These are phyloP conservation scores for Sindora glabra DNA, from an alignment of 306 rosid genomes.

Conservation along the genomic window DNA sequence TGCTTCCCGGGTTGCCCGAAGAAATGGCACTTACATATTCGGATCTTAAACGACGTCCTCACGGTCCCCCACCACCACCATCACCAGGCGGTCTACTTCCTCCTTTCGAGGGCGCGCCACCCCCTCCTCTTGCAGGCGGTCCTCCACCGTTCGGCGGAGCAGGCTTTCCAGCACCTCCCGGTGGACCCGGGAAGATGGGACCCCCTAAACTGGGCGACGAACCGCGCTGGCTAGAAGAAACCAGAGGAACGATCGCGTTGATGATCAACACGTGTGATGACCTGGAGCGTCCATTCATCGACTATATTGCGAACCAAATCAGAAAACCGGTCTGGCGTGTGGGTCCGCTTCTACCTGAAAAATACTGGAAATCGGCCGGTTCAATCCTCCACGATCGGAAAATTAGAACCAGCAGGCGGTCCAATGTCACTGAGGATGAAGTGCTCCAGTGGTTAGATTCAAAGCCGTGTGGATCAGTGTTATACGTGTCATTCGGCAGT, in stretches of 20 bases:
- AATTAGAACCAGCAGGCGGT: slow-evolving; percentile 23
- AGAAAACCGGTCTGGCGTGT: slow-evolving; percentile 56
- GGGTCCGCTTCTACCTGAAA: slow-evolving; percentile 61
- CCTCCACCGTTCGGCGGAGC: background rate
- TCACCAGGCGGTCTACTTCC: background rate
- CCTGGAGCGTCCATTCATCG: slow-evolving; percentile 46
- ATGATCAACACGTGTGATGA: slow-evolving; percentile 72
- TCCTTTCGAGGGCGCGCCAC: background rate
- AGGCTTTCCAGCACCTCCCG: background rate
- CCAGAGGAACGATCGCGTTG: slow-evolving; percentile 8
- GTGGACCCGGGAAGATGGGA: slow-evolving; percentile 19
- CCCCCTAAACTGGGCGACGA: slow-evolving; percentile 26
- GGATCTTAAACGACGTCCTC: slow-evolving; percentile 28
- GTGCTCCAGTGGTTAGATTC: slow-evolving; percentile 51
- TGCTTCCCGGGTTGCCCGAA: slow-evolving; percentile 47
- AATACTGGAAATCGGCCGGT: slow-evolving; percentile 43
- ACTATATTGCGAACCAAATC: slow-evolving; percentile 17
- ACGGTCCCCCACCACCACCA: background rate
- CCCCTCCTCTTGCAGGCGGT: background rate
- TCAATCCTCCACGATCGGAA: slow-evolving; percentile 33
- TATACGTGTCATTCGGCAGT: slow-evolving; percentile 47
- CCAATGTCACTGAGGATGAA: slow-evolving; percentile 39
- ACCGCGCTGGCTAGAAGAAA: slow-evolving; percentile 35
- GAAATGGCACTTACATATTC: slow-evolving; percentile 34
- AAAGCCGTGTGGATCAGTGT: slow-evolving; percentile 36